Conservation (phyloP, 1,139 yeast species). For the Spencermartinsiella ligniputridi region DNA sequence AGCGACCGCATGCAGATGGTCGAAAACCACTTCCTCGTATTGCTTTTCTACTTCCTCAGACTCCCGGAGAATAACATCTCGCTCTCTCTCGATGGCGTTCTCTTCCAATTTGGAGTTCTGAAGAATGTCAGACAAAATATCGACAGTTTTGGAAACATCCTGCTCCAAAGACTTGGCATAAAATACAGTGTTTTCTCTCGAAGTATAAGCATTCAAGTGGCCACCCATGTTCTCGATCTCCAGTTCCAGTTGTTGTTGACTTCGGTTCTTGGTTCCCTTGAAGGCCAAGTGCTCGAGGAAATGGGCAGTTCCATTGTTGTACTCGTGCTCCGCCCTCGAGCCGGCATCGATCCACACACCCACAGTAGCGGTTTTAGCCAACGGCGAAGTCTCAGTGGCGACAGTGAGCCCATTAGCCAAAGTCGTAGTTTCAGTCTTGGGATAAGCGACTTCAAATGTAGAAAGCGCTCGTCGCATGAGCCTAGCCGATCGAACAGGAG, state of each 20-base stretch:
- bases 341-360: constrained; percentile 99
- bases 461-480: constrained; percentile 22
- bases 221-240: constrained; percentile 97
- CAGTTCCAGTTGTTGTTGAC: constrained; percentile 81
- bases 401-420: constrained; percentile 86
- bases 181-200: constrained; percentile 95
- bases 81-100: constrained; percentile 86
- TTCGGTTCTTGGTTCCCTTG: constrained; percentile 81
- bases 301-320: constrained; percentile 92
- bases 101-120: constrained; percentile 81
- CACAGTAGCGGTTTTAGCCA: constrained; percentile 90
- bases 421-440: constrained; percentile 56
- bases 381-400: constrained; percentile 85
- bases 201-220: constrained; percentile 94
- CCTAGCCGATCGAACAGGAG: constrained; percentile 8
- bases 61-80: constrained; percentile 93
- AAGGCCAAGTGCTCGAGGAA: constrained; percentile 94
- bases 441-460: constrained; percentile 33
- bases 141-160: constrained; percentile 82
- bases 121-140: constrained; percentile 81
- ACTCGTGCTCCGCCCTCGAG: constrained; percentile 86
- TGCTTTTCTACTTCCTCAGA: constrained; percentile 97
- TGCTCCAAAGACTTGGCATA: constrained; percentile 81
- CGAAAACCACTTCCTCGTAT: constrained; percentile 98
- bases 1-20: constrained; percentile 90